phyloP scores from a whole-genome alignment of 2,329 filamentous ascomycete genomes.

The Gyromitra esculenta region DNA sequence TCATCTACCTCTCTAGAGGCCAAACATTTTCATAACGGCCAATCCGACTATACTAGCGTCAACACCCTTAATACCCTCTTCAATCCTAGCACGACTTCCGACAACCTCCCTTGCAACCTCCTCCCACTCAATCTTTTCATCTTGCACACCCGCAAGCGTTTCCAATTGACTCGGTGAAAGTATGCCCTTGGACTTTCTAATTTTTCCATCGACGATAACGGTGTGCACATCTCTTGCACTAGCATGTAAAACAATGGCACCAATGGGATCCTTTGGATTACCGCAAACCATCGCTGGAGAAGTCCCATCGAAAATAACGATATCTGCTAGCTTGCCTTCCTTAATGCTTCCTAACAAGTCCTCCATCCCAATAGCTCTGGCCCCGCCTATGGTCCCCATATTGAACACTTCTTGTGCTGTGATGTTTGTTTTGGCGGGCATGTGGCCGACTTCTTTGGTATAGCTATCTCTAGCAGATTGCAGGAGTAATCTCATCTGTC shows the following conservation, averaged over 20 bases:
- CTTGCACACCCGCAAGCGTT: constrained; percentile 40
- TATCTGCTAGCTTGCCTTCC: constrained; percentile 64
- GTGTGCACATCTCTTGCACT: constrained; percentile 62
- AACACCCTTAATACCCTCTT: constrained; percentile 58
- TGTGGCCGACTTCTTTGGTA: constrained; percentile 58
- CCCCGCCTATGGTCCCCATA: constrained; percentile 64
- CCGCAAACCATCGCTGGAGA: constrained; percentile 62
- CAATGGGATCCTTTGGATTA: constrained; percentile 62
- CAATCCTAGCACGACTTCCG: constrained; percentile 58
- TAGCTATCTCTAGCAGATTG: constrained; percentile 58
- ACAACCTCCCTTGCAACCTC: constrained; percentile 59
- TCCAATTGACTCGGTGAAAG: constrained; percentile 6
- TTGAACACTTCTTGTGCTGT: constrained; percentile 64
- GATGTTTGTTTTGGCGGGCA: constrained; percentile 58
- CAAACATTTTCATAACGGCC: constrained; percentile 49
- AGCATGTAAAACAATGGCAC: constrained; percentile 63
- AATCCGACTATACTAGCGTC: constrained; percentile 57
- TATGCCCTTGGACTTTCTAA: constrained; percentile 60
- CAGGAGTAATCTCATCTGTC: constrained; percentile 60
- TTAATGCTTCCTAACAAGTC: constrained; percentile 63
- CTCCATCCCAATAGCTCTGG: constrained; percentile 62
- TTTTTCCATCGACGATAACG: constrained; percentile 63
- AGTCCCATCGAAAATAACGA: constrained; percentile 64
- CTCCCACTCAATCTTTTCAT: constrained; percentile 58
- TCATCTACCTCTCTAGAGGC: background rate